Evolutionary conservation across 306 rosid species (phyloP).

Genomic region (Oxytropis ochrocephala): DNA sequence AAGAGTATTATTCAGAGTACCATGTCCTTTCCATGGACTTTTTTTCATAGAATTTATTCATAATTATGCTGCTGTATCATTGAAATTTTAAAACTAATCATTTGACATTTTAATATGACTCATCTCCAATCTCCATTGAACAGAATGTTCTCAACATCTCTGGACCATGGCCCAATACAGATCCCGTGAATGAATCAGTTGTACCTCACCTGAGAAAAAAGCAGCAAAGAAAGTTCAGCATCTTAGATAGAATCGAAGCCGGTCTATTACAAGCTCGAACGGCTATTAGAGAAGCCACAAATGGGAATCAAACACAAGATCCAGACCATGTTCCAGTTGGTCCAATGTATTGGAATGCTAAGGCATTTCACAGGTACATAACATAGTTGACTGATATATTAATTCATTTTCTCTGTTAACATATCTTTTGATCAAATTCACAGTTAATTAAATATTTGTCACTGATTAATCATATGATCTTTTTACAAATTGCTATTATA

Average conservation of each 20-base stretch:
- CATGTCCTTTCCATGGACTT: no score
- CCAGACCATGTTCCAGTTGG: conserved; percentile 57
- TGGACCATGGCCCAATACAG: neutral
- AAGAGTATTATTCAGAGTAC: no score
- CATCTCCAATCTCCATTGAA: neutral
- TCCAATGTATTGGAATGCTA: conserved; percentile 76
- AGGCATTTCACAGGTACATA: conserved; percentile 69
- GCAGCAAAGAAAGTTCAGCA: conserved; percentile 23
- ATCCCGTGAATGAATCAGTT: conserved; percentile 23
- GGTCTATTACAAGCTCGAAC: conserved; percentile 52
- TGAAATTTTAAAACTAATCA: neutral
- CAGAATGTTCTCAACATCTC: conserved; percentile 31
- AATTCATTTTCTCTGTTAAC: no score
- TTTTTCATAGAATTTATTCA: neutral
- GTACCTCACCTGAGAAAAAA: conserved; percentile 5
- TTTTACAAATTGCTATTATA: conserved; percentile 5
- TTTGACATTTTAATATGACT: neutral
- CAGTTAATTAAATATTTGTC: neutral
- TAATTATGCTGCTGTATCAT: neutral
- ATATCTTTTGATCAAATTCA: no score
- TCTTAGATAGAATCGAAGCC: conserved; percentile 39
- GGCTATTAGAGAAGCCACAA: conserved; percentile 58
- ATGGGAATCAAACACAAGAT: conserved; percentile 42
- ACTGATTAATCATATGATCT: neutral
- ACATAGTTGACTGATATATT: neutral